Percentiles rank a stretch among this genome's conserved stretches.
phyloP scores from a whole-genome alignment of 2,329 filamentous ascomycete species.

The Exophiala bonariae region DNA sequence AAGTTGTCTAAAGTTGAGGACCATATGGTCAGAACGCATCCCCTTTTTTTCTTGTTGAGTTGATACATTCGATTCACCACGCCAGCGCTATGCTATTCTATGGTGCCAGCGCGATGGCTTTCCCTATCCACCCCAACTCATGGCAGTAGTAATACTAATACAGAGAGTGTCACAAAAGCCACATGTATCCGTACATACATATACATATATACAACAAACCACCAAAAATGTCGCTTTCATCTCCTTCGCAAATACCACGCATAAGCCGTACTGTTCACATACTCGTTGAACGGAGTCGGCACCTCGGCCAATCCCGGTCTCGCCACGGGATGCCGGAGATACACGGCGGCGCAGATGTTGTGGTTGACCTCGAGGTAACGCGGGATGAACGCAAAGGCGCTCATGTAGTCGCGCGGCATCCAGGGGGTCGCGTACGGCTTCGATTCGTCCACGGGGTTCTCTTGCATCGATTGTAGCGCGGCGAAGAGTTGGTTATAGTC shows the following conservation, averaged over 20 bases:
- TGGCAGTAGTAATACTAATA: no score
- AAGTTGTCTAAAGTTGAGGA: no score
- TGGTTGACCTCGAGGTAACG: conserved; percentile 97
- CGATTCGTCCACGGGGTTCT: conserved; percentile 72
- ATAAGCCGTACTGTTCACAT: conserved; percentile 77
- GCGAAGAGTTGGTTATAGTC: conserved; percentile 48
- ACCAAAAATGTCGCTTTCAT: no score
- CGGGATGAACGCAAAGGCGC: conserved; percentile 90
- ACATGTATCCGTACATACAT: no score
- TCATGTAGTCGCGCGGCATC: conserved; percentile 83
- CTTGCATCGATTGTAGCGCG: conserved; percentile 64
- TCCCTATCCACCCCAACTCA: no score
- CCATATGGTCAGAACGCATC: no score
- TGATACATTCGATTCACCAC: no score
- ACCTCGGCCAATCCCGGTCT: conserved; percentile 77
- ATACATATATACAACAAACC: no score
- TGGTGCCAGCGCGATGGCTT: no score
- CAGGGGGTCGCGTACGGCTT: conserved; percentile 94
- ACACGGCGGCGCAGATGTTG: conserved; percentile 92
- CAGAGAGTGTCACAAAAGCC: no score
- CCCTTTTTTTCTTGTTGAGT: no score
- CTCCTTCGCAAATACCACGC: conserved; percentile 90
- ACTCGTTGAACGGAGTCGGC: conserved; percentile 74
- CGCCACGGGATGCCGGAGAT: conserved; percentile 89
- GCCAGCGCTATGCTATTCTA: no score